Base-by-base conservation (phyloP, 345 rosid species). In the Populus euphratica region DNA sequence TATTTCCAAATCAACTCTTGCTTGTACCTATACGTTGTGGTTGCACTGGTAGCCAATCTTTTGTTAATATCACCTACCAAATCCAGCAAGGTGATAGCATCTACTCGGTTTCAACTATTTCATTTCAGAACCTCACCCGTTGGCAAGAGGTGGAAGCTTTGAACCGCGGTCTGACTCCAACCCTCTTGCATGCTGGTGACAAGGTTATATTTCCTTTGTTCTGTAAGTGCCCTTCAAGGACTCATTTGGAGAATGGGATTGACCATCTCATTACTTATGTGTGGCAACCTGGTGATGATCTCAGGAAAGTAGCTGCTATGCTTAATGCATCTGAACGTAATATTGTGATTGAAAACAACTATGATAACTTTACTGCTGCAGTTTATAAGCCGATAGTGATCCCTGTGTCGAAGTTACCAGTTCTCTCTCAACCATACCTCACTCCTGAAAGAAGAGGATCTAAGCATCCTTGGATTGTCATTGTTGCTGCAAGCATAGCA, bases 151-250 rank as follows among this genome's bases (percentile, higher is more conserved):
- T 85, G 75, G 80, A 69, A 83, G 73, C 72, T 1, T 69, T 82
- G 73, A 91, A 89, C 73, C 91, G 88, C 11, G 35, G 39, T 49
- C 76, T 83, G 8, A 49, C 73, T 59, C 89, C 86, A 9, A 78
- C 16, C 83, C 70, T 62, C 38, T 71, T 91, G 80, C 65, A 87
- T 62, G 47, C 78, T 59, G 91, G 89, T 61, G 88, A 75, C 70
- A 52, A 76, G 39, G 91, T 83, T 64, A 72, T 77, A 2, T 80
- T 89, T 76, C 92, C 91, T 75, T 74, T 89, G 85, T 79, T 86
- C 74, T 91, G 95, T 61, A 87, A 86, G 82, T 89, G 93, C 83
- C 93, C 91, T 75, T 86, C 89, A 0, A 77, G 69, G 65, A 50
- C 75, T 11, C 82, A 81, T 6, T 21, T 23, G 54, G 73, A 79